Percentiles rank a stretch among this genome's conserved stretches.
phyloP scores from a whole-genome alignment of 2,329 filamentous ascomycete genomes.

The Colletotrichum abscissum region DNA sequence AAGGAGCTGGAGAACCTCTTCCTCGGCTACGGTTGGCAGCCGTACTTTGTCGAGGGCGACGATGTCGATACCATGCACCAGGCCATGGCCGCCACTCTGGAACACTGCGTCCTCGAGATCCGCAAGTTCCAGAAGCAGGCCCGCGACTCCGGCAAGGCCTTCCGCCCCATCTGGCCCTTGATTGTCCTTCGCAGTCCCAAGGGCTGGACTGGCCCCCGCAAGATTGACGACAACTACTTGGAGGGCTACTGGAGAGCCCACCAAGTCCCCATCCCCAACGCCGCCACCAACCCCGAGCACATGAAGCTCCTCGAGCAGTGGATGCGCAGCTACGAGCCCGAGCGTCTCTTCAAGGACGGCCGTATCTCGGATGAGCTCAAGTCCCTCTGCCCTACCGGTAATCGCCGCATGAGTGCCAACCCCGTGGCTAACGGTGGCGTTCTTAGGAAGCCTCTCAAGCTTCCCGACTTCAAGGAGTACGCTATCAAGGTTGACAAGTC shows the following conservation, averaged over 20 bases:
- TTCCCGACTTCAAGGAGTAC: conserved; percentile 79
- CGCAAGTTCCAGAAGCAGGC: conserved; percentile 76
- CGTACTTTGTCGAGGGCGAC: conserved; percentile 83
- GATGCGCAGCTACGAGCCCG: conserved; percentile 82
- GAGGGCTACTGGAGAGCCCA: conserved; percentile 84
- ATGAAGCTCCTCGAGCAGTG: conserved; percentile 77
- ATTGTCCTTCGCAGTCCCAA: conserved; percentile 82
- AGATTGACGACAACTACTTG: conserved; percentile 76
- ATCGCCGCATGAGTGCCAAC: conserved; percentile 80
- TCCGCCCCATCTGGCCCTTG: conserved; percentile 82
- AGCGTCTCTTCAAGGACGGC: conserved; percentile 75
- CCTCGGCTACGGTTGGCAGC: conserved; percentile 80
- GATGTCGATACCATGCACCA: conserved; percentile 82
- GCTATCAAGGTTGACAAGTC: conserved; percentile 70
- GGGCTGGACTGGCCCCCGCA: conserved; percentile 82
- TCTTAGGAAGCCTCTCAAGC: conserved; percentile 72
- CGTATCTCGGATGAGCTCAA: conserved; percentile 72
- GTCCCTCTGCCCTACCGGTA: conserved; percentile 72
- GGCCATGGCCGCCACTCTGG: conserved; percentile 82
- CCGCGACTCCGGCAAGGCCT: conserved; percentile 75
- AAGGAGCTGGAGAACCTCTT: conserved; percentile 78
- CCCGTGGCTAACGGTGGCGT: conserved; percentile 79
- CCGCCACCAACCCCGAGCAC: conserved; percentile 72
- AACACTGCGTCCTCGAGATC: conserved; percentile 79
- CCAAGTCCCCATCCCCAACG: conserved; percentile 81